Percentiles rank a stretch among this genome's conserved stretches.
These are phyloP conservation scores for Aspergillus luchuensis DNA, from an alignment of 2,329 filamentous ascomycete species.

Conservation along the genomic window DNA sequence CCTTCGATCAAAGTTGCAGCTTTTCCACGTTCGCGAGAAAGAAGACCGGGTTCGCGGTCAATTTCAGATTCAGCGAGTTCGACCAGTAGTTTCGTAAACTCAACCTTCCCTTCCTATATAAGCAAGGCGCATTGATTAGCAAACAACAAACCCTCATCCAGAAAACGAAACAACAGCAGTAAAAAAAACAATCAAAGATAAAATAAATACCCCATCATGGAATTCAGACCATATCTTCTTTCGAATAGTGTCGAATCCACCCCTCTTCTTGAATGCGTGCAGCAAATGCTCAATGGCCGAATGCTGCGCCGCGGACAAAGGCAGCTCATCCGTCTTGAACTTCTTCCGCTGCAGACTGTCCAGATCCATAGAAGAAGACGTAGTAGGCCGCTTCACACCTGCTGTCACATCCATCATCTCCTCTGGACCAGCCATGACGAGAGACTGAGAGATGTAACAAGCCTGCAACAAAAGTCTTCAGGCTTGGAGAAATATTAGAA, in stretches of 20 bases:
- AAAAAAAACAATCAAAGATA: slow-evolving; percentile 5
- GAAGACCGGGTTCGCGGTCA: slow-evolving; percentile 61
- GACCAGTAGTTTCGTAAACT: slow-evolving; percentile 56
- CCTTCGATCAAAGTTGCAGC: slow-evolving; percentile 66
- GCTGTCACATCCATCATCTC: slow-evolving; percentile 33
- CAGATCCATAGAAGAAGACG: slow-evolving; percentile 27
- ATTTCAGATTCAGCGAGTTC: slow-evolving; percentile 62
- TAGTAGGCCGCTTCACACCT: slow-evolving; percentile 31
- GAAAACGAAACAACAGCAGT: not conserved
- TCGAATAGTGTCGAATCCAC: slow-evolving; percentile 63
- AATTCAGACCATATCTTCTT: slow-evolving; percentile 64
- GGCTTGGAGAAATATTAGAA: not conserved
- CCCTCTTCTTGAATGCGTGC: slow-evolving; percentile 67
- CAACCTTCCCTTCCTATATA: slow-evolving; percentile 53
- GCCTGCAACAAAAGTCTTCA: not conserved
- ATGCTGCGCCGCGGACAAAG: slow-evolving; percentile 60
- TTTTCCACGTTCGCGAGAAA: slow-evolving; percentile 63
- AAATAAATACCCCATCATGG: slow-evolving; percentile 52
- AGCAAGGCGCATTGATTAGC: slow-evolving; percentile 17
- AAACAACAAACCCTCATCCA: not conserved
- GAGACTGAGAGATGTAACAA: slow-evolving; percentile 3
- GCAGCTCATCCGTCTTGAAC: slow-evolving; percentile 63
- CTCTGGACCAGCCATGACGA: slow-evolving; percentile 37
- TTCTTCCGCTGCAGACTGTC: slow-evolving; percentile 47
- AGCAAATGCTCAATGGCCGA: slow-evolving; percentile 62